Percentiles rank a stretch among this genome's conserved stretches.
These are phyloP conservation scores for Alternaria metachromatica DNA, from an alignment of 2,329 filamentous ascomycete species.

Conservation along the genomic window DNA sequence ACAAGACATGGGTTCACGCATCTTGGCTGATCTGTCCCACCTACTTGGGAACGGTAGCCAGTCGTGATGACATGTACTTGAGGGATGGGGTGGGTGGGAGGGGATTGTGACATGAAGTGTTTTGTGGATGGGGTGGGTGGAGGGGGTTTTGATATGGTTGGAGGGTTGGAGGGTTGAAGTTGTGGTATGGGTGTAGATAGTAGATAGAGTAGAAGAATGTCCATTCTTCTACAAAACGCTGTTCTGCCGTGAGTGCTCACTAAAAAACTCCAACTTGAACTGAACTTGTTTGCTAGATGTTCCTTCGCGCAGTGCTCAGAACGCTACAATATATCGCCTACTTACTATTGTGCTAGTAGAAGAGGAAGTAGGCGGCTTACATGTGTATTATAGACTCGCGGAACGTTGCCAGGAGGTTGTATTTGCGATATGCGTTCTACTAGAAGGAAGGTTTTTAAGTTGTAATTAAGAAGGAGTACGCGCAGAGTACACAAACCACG, in stretches of 20 bases:
- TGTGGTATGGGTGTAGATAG: background rate
- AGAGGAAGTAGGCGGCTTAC: background rate
- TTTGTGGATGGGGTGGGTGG: background rate
- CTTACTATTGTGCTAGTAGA: background rate
- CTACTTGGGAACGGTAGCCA: too few species aligned
- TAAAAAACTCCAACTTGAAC: background rate
- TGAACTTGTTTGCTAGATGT: background rate
- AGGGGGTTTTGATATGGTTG: background rate
- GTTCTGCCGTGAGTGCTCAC: background rate
- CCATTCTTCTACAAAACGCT: background rate
- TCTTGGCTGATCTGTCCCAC: too few species aligned
- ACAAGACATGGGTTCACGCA: too few species aligned
- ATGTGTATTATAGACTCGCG: background rate
- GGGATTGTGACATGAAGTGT: too few species aligned
- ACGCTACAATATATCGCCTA: background rate
- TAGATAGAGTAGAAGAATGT: background rate
- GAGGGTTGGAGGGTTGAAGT: background rate
- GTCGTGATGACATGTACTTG: background rate
- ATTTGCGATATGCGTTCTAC: background rate
- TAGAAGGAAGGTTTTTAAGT: background rate
- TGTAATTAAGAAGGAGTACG: background rate
- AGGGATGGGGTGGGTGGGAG: too few species aligned
- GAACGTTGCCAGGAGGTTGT: background rate
- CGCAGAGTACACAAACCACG: background rate
- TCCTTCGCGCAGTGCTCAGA: background rate